Evolutionary conservation across 2,329 filamentous ascomycete genomes (phyloP), one percentile per base, ranked within the genome.

Genomic region (Diaporthe sp.): DNA sequence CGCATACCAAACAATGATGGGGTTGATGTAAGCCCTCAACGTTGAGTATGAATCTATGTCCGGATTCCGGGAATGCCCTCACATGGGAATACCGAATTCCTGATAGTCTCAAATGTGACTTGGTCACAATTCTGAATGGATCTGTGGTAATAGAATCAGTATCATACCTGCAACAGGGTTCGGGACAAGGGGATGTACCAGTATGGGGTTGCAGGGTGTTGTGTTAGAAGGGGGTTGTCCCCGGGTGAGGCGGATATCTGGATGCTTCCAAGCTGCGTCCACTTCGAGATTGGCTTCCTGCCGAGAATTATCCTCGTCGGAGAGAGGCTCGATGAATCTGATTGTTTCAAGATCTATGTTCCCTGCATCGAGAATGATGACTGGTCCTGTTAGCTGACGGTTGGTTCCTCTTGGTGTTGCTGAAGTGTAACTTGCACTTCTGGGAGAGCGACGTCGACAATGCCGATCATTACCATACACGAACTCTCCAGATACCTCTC

Each of bases 301-400:
- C 2, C 90, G 86, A 78, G 88, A 92, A 22, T 88, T 80, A 35
- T 87, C 88, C 76, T 90, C 86, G 0, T 88, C 81, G 71, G 91
- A 77, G 27, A 92, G 88, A 0, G 87, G 87, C 0, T 90, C 90
- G 75, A 92, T 90, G 80, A 91, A 92, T 2, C 76, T 76, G 68
- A 85, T 79, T 19, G 73, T 65, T 2, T 72, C 35, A 70, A 85
- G 84, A 19, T 77, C 77, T 51, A 85, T 78, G 19, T 76, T 58
- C 6, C 85, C 79, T 15, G 84, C 79, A 4, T 78, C 76, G 0
- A 85, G 75, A 2, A 85, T 68, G 2, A 84, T 81, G 17, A 83
- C 82, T 83, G 25, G 25, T 4, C 17, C 19, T 4, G 25, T 63
- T 47, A 55, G 56, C 22, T 15, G 30, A 8, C 32, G 25, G 15